phyloP scores from a whole-genome alignment of 2,329 filamentous ascomycete genomes.

The Fusarium decemcellulare region DNA sequence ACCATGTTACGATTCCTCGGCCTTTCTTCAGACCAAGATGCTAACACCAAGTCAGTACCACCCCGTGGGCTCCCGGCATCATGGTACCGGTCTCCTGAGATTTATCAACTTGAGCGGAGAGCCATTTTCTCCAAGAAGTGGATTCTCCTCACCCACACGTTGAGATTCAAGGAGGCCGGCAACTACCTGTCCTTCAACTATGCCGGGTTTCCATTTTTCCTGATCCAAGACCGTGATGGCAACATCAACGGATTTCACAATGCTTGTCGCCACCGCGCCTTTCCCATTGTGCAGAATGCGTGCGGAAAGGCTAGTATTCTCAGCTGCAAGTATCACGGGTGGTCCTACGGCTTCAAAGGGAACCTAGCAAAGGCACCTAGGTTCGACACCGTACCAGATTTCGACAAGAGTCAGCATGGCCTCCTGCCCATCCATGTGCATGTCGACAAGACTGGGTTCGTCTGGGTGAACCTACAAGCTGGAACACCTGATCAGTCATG shows the following conservation, averaged over 20 bases:
- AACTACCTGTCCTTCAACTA: conserved; percentile 70
- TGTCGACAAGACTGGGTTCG: conserved; percentile 66
- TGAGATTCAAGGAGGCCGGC: conserved; percentile 63
- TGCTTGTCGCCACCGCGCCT: conserved; percentile 72
- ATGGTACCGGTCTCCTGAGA: conserved; percentile 64
- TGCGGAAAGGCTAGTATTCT: conserved; percentile 66
- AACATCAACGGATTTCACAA: conserved; percentile 73
- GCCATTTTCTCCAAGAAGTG: conserved; percentile 70
- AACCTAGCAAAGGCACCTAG: conserved; percentile 72
- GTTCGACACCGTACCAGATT: conserved; percentile 68
- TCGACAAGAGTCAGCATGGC: conserved; percentile 68
- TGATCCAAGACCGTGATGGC: conserved; percentile 63
- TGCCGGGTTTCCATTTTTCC: conserved; percentile 68
- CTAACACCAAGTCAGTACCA: conserved; percentile 15
- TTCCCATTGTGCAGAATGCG: conserved; percentile 65
- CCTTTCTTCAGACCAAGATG: conserved; percentile 13
- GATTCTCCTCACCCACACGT: conserved; percentile 67
- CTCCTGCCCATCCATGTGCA: conserved; percentile 68
- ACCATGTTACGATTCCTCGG: conserved; percentile 35
- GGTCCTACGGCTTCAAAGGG: conserved; percentile 72
- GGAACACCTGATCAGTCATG: conserved; percentile 61
- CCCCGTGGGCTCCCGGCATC: conserved; percentile 59
- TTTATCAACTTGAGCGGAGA: conserved; percentile 68
- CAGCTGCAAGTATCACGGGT: conserved; percentile 73
- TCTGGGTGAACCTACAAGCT: conserved; percentile 70